Conservation (phyloP, 352 stramenopile genomes). For the Globisporangium nagaii region DNA sequence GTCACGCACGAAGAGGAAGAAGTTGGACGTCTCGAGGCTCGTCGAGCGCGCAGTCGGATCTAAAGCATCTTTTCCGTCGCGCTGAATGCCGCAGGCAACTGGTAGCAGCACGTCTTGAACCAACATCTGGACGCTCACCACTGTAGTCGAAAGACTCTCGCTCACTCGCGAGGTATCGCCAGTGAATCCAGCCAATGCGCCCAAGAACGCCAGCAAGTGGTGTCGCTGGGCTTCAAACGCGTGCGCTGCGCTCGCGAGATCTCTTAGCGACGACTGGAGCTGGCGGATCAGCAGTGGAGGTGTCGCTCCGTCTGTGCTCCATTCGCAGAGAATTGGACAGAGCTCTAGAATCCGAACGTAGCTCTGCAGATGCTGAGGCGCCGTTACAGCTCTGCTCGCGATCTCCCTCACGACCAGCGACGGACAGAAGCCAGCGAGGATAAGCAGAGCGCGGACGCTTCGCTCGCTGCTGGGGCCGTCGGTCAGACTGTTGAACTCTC, state of each 20-base stretch:
- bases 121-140: conserved; percentile 5
- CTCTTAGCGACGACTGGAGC: conserved; percentile 16
- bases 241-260: conserved; percentile 13
- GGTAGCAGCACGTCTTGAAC: conserved; percentile 8
- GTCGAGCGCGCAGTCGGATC: not conserved
- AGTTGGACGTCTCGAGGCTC: not conserved
- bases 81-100: not conserved
- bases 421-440: conserved; percentile 24
- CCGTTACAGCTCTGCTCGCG: conserved; percentile 13
- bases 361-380: conserved; percentile 16
- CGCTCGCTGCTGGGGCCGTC: conserved; percentile 9
- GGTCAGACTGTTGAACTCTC: conserved; percentile 32
- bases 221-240: conserved; percentile 22
- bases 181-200: conserved; percentile 6
- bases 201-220: conserved; percentile 20
- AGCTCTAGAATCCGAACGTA: conserved; percentile 18
- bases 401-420: conserved; percentile 21
- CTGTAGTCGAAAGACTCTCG: conserved; percentile 1
- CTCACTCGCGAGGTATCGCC: no score
- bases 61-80: not conserved
- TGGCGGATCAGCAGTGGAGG: conserved; percentile 14
- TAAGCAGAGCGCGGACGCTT: conserved; percentile 12
- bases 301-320: conserved; percentile 8
- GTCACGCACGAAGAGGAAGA: conserved; percentile 1
- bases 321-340: conserved; percentile 27